Evolutionary conservation across 345 rosid genomes (phyloP), one percentile per base, ranked within the genome.

Genomic region (Salix arbutifolia): DNA sequence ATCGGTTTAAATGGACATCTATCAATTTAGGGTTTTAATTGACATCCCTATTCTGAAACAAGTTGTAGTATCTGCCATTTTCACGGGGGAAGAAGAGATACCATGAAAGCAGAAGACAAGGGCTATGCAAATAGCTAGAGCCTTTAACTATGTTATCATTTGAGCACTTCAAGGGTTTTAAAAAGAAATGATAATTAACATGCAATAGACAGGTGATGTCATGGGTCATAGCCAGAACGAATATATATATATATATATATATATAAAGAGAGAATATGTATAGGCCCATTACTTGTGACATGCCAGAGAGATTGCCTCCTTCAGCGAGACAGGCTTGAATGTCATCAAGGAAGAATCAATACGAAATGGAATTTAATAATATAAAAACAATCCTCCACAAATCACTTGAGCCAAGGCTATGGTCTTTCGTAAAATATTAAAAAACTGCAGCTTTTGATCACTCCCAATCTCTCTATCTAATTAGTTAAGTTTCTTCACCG

Each of bases 291-390:
- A 61, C n/a, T 28, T 7, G 64, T 56, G 77, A 76, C 82, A 74
- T 72, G 87, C 84, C 90, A 87, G 85, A 65, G 76, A 38, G 80
- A 31, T 72, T 82, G 93, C 86, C 90, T 84, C 92, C 91, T 85
- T 25, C 69, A 70, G 52, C 21, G 87, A 85, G 85, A 87, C 96
- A 88, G 23, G 80, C 70, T 82, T 68, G 48, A 79, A 71, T 78
- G 79, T 77, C 74, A 35, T 53, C 19, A 72, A 71, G 56, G 46
- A 53, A 53, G 42, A 35, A 77, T 81, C 82, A 64, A 74, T 56
- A 30, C 25, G 11, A 66, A 56, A 56, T 56, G 61, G 23, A n/a
- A n/a, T 56, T 56, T 56, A 1, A 56, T 56, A 56, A 10, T 21
- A n/a, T 56, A n/a, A 56, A n/a, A 52, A 7, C 4, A 42, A 42